Conservation (phyloP, 805 yeast genomes). For the Ogataea glucozyma region DNA sequence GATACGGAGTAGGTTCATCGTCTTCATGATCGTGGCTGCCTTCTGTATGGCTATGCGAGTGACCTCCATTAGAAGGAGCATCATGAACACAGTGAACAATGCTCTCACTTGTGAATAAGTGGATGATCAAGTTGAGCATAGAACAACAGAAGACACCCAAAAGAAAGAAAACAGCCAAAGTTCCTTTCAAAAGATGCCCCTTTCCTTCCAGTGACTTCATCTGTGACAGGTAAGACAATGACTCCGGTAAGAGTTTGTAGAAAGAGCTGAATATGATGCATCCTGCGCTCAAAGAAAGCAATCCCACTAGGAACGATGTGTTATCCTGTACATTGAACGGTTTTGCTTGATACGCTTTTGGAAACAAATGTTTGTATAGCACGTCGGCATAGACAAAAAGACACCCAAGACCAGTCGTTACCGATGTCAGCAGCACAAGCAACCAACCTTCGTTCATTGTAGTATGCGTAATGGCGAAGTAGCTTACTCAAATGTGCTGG, state of each 20-base stretch:
- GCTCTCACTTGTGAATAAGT: constrained; percentile 73
- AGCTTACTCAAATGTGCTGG: too few species aligned
- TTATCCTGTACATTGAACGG: constrained; percentile 59
- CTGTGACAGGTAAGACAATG: constrained; percentile 45
- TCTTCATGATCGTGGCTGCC: constrained; percentile 8
- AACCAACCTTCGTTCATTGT: constrained; percentile 59
- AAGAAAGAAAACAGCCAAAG: constrained; percentile 41
- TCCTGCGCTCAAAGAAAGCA: constrained; percentile 79
- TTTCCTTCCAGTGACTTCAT: constrained; percentile 30
- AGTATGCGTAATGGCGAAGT: not conserved
- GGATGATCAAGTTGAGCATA: constrained; percentile 63
- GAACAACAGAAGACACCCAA: constrained; percentile 65
- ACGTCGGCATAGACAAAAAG: constrained; percentile 62
- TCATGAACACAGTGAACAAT: constrained; percentile 84
- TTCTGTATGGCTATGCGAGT: not conserved
- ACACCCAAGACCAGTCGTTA: constrained; percentile 74
- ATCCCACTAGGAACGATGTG: constrained; percentile 65
- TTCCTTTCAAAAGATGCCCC: constrained; percentile 38
- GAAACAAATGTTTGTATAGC: constrained; percentile 48
- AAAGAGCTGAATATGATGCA: constrained; percentile 79
- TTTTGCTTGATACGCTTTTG: constrained; percentile 37
- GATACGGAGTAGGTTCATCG: constrained; percentile 5
- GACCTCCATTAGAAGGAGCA: constrained; percentile 24
- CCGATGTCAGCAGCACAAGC: constrained; percentile 62
- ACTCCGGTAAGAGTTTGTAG: constrained; percentile 74